phyloP scores from a whole-genome alignment of 2,329 filamentous ascomycete species.

The Aureobasidium sp. region DNA sequence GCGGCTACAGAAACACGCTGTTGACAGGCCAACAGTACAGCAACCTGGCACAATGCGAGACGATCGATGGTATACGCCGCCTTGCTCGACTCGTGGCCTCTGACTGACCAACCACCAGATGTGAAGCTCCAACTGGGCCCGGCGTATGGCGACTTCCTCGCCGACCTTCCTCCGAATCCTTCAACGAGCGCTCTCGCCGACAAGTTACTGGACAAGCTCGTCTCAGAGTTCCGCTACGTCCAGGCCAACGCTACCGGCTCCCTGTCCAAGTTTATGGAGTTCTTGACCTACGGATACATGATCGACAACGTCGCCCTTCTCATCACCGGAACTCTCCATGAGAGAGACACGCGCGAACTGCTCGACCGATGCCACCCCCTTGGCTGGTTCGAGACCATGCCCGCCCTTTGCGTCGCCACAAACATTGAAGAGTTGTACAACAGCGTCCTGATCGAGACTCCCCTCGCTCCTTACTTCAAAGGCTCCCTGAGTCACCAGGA shows the following conservation, averaged over 20 bases:
- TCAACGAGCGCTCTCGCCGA: conserved; percentile 90
- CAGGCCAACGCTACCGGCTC: conserved; percentile 89
- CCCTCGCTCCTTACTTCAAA: conserved; percentile 94
- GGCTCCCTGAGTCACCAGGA: conserved; percentile 92
- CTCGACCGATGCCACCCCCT: conserved; percentile 92
- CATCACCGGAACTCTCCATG: conserved; percentile 95
- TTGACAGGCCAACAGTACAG: conserved; percentile 84
- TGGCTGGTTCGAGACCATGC: conserved; percentile 98
- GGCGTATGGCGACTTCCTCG: conserved; percentile 93
- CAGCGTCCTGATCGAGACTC: conserved; percentile 92
- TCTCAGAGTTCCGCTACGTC: conserved; percentile 93
- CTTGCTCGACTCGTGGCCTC: background rate
- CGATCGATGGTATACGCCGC: conserved; percentile 60
- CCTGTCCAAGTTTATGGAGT: conserved; percentile 92
- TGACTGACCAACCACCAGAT: conserved; percentile 49
- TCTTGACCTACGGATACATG: conserved; percentile 98
- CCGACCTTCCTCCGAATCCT: conserved; percentile 86
- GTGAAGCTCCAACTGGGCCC: conserved; percentile 95
- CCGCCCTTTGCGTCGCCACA: conserved; percentile 91
- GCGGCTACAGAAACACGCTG: conserved; percentile 90
- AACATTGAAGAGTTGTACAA: conserved; percentile 99
- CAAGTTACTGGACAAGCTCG: conserved; percentile 96
- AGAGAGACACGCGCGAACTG: conserved; percentile 91
- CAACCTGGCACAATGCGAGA: conserved; percentile 97
- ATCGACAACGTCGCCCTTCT: conserved; percentile 98